These are phyloP conservation scores for Chamaenerion angustifolium DNA, from an alignment of 345 rosid species.

Conservation along the genomic window DNA sequence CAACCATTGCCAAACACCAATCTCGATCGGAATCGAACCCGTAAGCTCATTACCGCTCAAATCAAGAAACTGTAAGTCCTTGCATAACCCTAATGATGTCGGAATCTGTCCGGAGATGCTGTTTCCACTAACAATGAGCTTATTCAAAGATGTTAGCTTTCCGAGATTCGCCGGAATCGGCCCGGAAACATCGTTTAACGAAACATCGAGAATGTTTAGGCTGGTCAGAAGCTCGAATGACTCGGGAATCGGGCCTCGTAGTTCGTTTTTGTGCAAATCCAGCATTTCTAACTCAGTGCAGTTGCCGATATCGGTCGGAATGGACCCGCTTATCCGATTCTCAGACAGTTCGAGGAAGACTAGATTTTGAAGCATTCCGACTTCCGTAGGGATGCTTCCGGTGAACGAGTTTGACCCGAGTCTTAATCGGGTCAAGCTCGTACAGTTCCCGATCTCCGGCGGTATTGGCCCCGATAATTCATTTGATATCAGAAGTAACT, in stretches of 20 bases:
- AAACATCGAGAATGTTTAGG: constrained; percentile 48
- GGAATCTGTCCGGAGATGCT: constrained; percentile 43
- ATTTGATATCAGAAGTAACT: constrained; percentile 49
- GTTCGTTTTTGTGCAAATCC: constrained; percentile 35
- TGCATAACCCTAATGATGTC: constrained; percentile 36
- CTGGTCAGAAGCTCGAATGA: constrained; percentile 29
- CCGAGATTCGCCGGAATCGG: constrained; percentile 37
- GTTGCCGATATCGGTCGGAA: constrained; percentile 41
- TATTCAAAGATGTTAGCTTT: constrained; percentile 41
- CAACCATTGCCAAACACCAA: constrained; percentile 40
- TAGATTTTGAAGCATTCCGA: constrained; percentile 28
- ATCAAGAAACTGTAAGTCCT: constrained; percentile 48
- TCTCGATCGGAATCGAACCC: constrained; percentile 41
- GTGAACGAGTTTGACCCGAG: constrained; percentile 41
- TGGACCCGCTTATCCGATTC: constrained; percentile 36
- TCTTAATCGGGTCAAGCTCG: constrained; percentile 41
- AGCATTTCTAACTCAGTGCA: constrained; percentile 49
- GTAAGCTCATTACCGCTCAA: constrained; percentile 37
- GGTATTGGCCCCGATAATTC: constrained; percentile 43
- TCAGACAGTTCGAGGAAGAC: constrained; percentile 55
- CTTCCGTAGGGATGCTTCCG: constrained; percentile 37
- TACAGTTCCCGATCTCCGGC: constrained; percentile 37
- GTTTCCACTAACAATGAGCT: constrained; percentile 38
- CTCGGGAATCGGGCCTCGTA: constrained; percentile 36
- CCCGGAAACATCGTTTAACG: constrained; percentile 32